Conservation (phyloP, 495 filamentous ascomycete genomes). For the Lasiosphaeriaceae sp. region DNA sequence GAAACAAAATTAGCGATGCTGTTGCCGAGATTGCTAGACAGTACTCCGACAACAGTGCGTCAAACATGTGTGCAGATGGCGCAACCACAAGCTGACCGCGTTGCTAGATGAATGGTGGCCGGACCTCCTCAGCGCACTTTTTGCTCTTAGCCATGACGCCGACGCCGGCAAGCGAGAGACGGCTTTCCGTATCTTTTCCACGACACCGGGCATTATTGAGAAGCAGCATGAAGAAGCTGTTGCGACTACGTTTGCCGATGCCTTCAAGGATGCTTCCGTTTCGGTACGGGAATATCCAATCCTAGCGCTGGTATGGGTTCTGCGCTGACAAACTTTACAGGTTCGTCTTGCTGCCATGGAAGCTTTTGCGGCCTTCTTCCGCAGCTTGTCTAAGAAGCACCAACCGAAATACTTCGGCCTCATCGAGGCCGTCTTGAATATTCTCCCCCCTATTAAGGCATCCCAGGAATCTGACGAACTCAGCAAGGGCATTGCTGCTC, state of each 20-base stretch:
- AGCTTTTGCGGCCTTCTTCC: constrained; percentile 94
- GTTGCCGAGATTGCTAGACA: constrained; percentile 93
- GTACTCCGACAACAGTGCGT: constrained; percentile 85
- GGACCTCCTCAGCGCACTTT: constrained; percentile 80
- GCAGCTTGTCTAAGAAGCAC: constrained; percentile 76
- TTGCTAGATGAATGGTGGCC: constrained; percentile 77
- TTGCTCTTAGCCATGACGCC: constrained; percentile 78
- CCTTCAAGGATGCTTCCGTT: constrained; percentile 85
- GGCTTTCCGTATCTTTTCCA: constrained; percentile 90
- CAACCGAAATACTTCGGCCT: constrained; percentile 83
- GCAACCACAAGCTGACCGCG: constrained; percentile 20
- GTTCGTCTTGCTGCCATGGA: constrained; percentile 93
- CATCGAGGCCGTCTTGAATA: constrained; percentile 84
- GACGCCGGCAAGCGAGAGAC: constrained; percentile 81
- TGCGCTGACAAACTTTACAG: constrained; percentile 30
- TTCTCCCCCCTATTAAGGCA: constrained; percentile 89
- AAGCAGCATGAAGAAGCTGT: constrained; percentile 89
- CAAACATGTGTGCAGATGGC: not conserved
- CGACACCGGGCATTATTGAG: constrained; percentile 93
- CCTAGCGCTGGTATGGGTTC: not conserved
- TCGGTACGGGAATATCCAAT: constrained; percentile 51
- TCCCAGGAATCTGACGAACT: constrained; percentile 83
- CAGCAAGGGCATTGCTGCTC: constrained; percentile 77
- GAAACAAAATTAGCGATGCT: constrained; percentile 95
- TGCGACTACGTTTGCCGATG: constrained; percentile 76